Percentiles rank a stretch among this genome's conserved stretches.
These are phyloP conservation scores for Plasmopara viticola DNA, from an alignment of 352 stramenopile genomes.

Conservation along the genomic window DNA sequence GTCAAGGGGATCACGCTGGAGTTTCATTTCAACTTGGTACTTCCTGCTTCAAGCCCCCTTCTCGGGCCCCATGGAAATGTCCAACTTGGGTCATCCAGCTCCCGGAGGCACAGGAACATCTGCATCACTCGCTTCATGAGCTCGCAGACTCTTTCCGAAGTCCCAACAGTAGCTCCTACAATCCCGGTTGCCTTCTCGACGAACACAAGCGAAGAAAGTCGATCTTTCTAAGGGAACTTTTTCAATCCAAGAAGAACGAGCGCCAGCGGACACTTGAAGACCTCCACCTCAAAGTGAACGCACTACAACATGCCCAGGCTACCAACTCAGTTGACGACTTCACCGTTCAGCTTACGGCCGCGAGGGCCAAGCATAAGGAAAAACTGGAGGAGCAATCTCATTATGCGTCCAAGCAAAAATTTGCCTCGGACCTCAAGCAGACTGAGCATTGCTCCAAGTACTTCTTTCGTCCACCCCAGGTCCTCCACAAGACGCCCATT, in stretches of 20 bases:
- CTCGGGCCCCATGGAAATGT: neutral
- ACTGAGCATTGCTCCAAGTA: neutral
- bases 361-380: neutral
- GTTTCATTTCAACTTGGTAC: neutral
- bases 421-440: neutral
- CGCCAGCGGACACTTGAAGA: neutral
- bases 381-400: neutral
- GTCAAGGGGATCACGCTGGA: neutral
- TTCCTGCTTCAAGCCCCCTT: neutral
- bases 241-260: neutral
- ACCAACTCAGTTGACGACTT: neutral
- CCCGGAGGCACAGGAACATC: neutral
- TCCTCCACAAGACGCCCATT: neutral
- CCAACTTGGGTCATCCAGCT: neutral
- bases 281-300: neutral
- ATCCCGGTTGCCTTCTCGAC: neutral
- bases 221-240: too few relatives aligned
- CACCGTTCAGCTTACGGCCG: neutral
- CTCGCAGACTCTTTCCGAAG: neutral
- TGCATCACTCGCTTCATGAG: neutral
- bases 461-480: neutral
- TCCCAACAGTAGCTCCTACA: neutral
- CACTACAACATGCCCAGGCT: neutral
- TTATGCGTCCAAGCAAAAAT: neutral
- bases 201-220: neutral